Percentiles rank a stretch among this genome's conserved stretches.
Evolutionary conservation across 441 rosid genomes (phyloP).

Genomic region (Capsella rubella): DNA sequence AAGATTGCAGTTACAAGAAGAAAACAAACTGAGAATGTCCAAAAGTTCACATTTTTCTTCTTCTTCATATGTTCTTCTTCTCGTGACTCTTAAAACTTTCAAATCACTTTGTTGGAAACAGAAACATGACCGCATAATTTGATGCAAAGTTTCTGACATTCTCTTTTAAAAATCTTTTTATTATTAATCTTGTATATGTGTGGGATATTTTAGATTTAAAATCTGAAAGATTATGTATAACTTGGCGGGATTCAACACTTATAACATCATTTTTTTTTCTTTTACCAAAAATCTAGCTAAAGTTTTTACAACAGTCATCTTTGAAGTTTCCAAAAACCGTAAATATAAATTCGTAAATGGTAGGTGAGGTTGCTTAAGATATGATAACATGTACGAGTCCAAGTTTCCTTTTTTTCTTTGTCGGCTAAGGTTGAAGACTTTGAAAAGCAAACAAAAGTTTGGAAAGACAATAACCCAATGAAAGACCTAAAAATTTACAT

Average conservation of each 20-base stretch:
- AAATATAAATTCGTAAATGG: neutral
- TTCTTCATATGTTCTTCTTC: conserved; percentile 12
- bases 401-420: neutral
- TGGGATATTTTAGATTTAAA: neutral
- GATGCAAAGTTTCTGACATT: conserved; percentile 8
- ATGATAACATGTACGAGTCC: conserved; percentile 12
- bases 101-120: conserved; percentile 13
- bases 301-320: neutral
- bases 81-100: conserved; percentile 2
- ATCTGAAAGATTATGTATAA: neutral
- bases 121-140: neutral
- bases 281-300: neutral
- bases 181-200: neutral
- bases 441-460: neutral
- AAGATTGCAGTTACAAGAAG: conserved; percentile 26
- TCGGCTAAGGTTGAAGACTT: no score
- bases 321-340: neutral
- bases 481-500: conserved; percentile 5
- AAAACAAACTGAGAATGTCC: conserved; percentile 50
- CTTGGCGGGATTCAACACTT: no score
- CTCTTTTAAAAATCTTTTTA: neutral
- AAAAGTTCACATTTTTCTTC: conserved; percentile 1
- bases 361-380: neutral
- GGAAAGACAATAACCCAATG: neutral
- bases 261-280: no score